These are phyloP conservation scores for Rhodotorula sp. DNA, from an alignment of 1,284 basidiomycete species.

Conservation along the genomic window DNA sequence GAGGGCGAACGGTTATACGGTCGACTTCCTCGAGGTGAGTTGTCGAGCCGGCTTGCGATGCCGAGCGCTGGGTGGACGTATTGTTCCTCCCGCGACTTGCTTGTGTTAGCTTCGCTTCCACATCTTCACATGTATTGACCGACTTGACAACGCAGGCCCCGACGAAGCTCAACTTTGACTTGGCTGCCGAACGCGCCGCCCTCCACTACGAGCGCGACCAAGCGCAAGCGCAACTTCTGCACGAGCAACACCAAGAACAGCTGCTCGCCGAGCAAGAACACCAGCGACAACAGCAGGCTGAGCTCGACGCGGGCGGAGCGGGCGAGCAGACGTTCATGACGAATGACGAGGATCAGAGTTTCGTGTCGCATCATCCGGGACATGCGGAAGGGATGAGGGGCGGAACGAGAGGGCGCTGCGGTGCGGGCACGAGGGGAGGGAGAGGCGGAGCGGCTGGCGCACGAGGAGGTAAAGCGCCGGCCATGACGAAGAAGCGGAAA, in stretches of 20 bases:
- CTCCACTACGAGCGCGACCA: not conserved
- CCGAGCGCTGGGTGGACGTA: too few species aligned
- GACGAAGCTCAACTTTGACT: slow-evolving; percentile 35
- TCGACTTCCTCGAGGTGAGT: slow-evolving; percentile 48
- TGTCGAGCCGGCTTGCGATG: not conserved
- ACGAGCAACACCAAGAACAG: slow-evolving; percentile 1
- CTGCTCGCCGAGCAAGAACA: not conserved
- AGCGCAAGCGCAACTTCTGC: not conserved
- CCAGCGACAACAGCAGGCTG: not conserved
- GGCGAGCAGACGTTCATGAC: slow-evolving; percentile 26
- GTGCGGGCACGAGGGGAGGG: slow-evolving; percentile 10
- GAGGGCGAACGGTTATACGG: slow-evolving; percentile 50
- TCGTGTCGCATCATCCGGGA: not conserved
- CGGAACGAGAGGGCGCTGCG: slow-evolving; percentile 4
- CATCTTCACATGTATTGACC: too few species aligned
- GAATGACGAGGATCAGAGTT: slow-evolving; percentile 19
- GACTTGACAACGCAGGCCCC: slow-evolving; percentile 24
- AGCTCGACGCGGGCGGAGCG: not conserved
- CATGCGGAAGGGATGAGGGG: not conserved
- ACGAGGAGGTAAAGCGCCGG: not conserved
- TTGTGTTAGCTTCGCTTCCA: not conserved
- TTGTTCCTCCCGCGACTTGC: not conserved
- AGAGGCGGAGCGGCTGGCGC: not conserved
- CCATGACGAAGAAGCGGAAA: slow-evolving; percentile 29
- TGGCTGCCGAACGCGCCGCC: slow-evolving; percentile 11